phyloP scores from a whole-genome alignment of 2,329 filamentous ascomycete species.

The Calonectria hawksworthii region DNA sequence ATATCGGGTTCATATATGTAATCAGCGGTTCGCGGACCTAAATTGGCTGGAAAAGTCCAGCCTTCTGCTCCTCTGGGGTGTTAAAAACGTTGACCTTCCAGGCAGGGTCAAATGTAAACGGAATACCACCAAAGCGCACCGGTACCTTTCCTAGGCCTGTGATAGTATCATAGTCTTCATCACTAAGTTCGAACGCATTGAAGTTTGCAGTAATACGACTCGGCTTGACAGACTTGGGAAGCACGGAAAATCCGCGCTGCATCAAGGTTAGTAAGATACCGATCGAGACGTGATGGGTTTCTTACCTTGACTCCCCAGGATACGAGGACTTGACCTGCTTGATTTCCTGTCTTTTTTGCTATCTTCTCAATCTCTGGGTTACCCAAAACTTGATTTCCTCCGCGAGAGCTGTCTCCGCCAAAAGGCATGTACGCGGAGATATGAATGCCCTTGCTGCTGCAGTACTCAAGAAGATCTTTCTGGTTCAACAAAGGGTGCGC shows the following conservation, averaged over 20 bases:
- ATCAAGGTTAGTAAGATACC: background rate
- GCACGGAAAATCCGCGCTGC: background rate
- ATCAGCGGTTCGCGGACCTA: too few relatives aligned
- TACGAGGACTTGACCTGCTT: background rate
- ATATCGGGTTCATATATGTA: too few relatives aligned
- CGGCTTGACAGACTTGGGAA: background rate
- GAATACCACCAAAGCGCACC: background rate
- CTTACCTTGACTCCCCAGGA: slow-evolving; percentile 9
- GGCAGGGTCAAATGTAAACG: background rate
- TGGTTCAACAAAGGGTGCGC: slow-evolving; percentile 5
- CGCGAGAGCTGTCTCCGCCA: background rate
- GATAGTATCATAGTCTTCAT: background rate
- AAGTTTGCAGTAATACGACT: background rate
- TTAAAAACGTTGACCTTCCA: background rate
- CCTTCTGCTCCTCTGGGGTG: slow-evolving; percentile 23
- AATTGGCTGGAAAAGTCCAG: background rate
- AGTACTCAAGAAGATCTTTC: background rate
- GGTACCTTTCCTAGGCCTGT: background rate
- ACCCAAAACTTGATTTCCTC: background rate
- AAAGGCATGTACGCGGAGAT: slow-evolving; percentile 13
- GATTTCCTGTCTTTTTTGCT: background rate
- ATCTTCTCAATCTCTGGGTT: background rate
- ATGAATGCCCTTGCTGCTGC: background rate
- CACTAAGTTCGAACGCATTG: background rate
- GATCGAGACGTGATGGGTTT: background rate